Percentiles rank a stretch among this genome's conserved stretches.
phyloP scores from a whole-genome alignment of 2,329 filamentous ascomycete genomes.

The Amphichorda felina region DNA sequence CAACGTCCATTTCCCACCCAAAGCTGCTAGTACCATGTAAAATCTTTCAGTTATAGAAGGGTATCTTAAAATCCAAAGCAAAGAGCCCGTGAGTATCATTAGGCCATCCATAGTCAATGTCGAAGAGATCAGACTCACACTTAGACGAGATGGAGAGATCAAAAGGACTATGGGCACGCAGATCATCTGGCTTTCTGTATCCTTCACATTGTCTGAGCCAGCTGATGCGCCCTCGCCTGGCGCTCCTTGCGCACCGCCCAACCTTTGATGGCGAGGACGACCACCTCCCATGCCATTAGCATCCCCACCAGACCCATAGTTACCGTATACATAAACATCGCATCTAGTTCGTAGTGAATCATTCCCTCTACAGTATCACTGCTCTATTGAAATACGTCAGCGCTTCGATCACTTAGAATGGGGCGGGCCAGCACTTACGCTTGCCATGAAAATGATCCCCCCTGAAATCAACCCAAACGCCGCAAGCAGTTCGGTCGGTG shows the following conservation, averaged over 20 bases:
- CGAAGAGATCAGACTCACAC: too few species aligned
- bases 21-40: background rate
- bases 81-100: too few species aligned
- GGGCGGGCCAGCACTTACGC: constrained; percentile 41
- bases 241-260: constrained; percentile 54
- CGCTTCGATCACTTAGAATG: constrained; percentile 4
- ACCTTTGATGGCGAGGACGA: constrained; percentile 74
- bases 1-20: too few species aligned
- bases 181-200: too few species aligned
- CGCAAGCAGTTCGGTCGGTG: constrained; percentile 79
- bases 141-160: too few species aligned
- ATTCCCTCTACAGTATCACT: constrained; percentile 68
- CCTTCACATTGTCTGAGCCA: too few species aligned
- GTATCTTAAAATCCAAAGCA: background rate
- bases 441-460: constrained; percentile 86
- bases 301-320: constrained; percentile 74
- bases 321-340: constrained; percentile 89
- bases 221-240: background rate
- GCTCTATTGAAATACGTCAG: constrained; percentile 33
- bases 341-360: constrained; percentile 65
- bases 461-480: constrained; percentile 81
- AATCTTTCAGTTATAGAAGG: background rate
- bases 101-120: too few species aligned
- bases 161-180: too few species aligned
- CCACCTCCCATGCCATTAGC: constrained; percentile 73